A percentile compares a stretch with the other conserved stretches of the same genome.
These are phyloP conservation scores for Aspergillus wentii DNA, from an alignment of 495 filamentous ascomycete species.

Conservation along the genomic window DNA sequence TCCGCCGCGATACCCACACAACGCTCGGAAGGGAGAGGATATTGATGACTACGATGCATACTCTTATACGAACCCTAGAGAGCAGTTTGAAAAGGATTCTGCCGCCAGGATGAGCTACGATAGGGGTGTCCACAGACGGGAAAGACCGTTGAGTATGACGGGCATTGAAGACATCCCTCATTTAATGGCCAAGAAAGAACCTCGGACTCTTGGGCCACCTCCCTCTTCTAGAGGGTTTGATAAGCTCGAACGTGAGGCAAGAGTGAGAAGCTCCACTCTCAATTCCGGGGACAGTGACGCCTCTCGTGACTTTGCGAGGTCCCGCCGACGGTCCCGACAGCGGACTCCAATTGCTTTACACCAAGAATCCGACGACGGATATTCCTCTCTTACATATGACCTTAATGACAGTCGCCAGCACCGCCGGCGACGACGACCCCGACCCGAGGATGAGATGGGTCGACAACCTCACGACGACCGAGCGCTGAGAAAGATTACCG, in stretches of 20 bases:
- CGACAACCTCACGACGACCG: slow-evolving; percentile 24
- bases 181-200: slow-evolving; percentile 34
- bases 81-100: slow-evolving; percentile 64
- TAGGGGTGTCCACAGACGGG: slow-evolving; percentile 43
- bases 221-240: slow-evolving; percentile 61
- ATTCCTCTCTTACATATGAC: slow-evolving; percentile 25
- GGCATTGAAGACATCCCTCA: slow-evolving; percentile 54
- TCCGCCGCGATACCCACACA: slow-evolving; percentile 23
- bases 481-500: slow-evolving; percentile 13
- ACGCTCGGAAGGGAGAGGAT: slow-evolving; percentile 48
- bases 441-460: slow-evolving; percentile 17
- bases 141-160: slow-evolving; percentile 61
- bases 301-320: slow-evolving; percentile 23
- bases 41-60: slow-evolving; percentile 58
- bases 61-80: slow-evolving; percentile 67
- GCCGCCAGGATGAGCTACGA: slow-evolving; percentile 41
- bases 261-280: slow-evolving; percentile 25
- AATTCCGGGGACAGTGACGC: slow-evolving; percentile 21
- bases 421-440: slow-evolving; percentile 20
- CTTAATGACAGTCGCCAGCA: slow-evolving; percentile 7
- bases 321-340: slow-evolving; percentile 26
- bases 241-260: slow-evolving; percentile 40
- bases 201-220: slow-evolving; percentile 48
- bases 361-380: slow-evolving; percentile 37
- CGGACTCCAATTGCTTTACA: slow-evolving; percentile 30